Base-by-base conservation (phyloP, 2,329 filamentous ascomycete genomes). In the Pseudohalonectria lignicola region DNA sequence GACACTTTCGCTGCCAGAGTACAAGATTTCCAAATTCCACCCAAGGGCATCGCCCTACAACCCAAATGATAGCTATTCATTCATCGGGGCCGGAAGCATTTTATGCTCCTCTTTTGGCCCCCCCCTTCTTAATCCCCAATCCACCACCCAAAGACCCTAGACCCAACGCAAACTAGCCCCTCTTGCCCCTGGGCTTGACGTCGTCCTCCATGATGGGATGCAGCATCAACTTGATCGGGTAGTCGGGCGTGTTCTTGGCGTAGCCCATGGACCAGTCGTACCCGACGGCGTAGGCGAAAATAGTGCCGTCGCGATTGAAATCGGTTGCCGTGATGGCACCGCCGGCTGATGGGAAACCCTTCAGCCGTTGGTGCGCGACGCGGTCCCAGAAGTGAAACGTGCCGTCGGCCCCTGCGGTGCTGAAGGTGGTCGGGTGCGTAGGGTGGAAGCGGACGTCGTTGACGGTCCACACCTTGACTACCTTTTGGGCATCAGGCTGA, bases 221-320 rank as follows among this genome's bases (percentile, higher is more conserved):
- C 31, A 61, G 31, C 45, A 52, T 45, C 35, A 59, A 41, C 47
- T 43, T 47, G 4, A 39, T 54, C 34, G 49, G 41, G 7, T 48
- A 46, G 15, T 43, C n/a, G 2, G 45, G 40, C 16, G 37, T 42
- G 36, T 56, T 56, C 9, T 42, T 45, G 3, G 38, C 39, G 52
- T 73, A 79, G 3, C 79, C 80, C 55, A 79, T 79, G 51, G 74
- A 77, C 80, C 80, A 85, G 52, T 85, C 80, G 53, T 85, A 85
- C 51, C 76, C 78, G 29, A 81, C 66, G 1, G 79, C 78, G 45
- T 75, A 75, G 2, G 69, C 71, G 48, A 73, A 69, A 37, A 71
- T 61, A 35, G 53, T 71, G 32, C 79, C 80, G 43, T 66, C 71
- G 29, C 64, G 62, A 50, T 71, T 76, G 19, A 84, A 84, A 20